Evolutionary conservation across 139 green algal genomes (phyloP), one percentile per base, ranked within the genome.

Genomic region (Micractinium conductrix): DNA sequence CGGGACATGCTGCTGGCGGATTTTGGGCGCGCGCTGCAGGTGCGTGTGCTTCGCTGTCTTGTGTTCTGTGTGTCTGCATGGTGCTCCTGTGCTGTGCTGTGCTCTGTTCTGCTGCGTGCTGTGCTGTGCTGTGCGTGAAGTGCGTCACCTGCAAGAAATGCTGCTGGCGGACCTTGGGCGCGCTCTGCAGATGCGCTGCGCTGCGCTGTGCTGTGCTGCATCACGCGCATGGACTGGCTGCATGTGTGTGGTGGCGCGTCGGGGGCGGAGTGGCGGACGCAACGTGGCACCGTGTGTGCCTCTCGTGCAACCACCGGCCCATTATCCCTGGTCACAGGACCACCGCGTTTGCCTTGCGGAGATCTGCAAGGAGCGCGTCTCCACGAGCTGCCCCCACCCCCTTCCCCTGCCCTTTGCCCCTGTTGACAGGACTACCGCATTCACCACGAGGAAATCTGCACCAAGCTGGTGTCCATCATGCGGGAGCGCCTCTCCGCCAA

Each of bases 381-480:
- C 53, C 24, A 19, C 24, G 19, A 62, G 2, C 10, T 58, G 48
- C 48, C 48, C 10, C 48, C 10, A 10, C 48, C 10, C 48, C 10
- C 48, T 14, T 14, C 10, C 24, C 24, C 24, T 62, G 53, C 53
- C 24, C 24, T 21, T 30, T 21, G 19, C 10, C 2, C 12, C 48
- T 22, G 19, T 42, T 8, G 76, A 50, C 86, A 95, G 92, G 95
- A 98, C 85, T 85, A 97, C 74, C 84, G 63, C 30, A 83, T 94
- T 30, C 95, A 98, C 87, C 88, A 91, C 58, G 88, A 92, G 55
- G 93, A 97, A 88, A 91, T 99, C 60, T 92, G 96, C 87, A 87
- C 74, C 88, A 99, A 99, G 93, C 90, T 99, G 69, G 94, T 98
- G n/a, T 87, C 92, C 72, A 98, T 99, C 86, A 99, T 98, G 94